Evolutionary conservation across 2,329 filamentous ascomycete species (phyloP), one percentile per base, ranked within the genome.

Genomic region (Fusarium sp.): DNA sequence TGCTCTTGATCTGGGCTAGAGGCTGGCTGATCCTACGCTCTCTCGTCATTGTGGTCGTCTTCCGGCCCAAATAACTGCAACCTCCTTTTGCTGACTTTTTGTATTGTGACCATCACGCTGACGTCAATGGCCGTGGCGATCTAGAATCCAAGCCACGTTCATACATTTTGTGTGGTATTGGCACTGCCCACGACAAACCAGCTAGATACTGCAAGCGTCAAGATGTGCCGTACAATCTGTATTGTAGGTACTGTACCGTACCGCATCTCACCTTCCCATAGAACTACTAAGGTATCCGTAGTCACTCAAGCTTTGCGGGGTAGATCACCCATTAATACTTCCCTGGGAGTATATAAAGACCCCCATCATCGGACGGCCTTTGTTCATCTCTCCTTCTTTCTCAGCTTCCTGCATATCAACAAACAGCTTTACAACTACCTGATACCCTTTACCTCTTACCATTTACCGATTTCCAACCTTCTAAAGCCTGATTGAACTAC

Each of bases 41-140:
- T 24, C 52, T 72, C 62, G 69, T 72, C 62, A 58, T 70, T 54
- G 58, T 27, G 25, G 57, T 58, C 44, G 62, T 50, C 32, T 49
- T 42, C 53, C 9, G 40, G 30, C 32, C 64, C 51, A 50, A 51
- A 67, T 58, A 47, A 53, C 58, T 47, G 47, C 69, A 66, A 63
- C 62, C 62, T 57, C 63, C 60, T 52, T 52, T 20, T 44, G 34
- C 20, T 29, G 20, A 44, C 24, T 22, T 29, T 64, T 64, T 56
- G 45, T 73, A 71, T 74, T 58, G 73, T 74, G 72, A 74, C 68
- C 72, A 75, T 75, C 69, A 74, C 66, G 58, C 68, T 76, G 75
- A 76, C 75, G 75, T 76, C 75, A 75, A 76, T 63, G 64, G 66
- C 61, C 59, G 25, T 50, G 69, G 71, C 56, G 66, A 71, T 72